Conservation (phyloP, 352 stramenopile genomes). For the Pelagophyceae sp. region DNA sequence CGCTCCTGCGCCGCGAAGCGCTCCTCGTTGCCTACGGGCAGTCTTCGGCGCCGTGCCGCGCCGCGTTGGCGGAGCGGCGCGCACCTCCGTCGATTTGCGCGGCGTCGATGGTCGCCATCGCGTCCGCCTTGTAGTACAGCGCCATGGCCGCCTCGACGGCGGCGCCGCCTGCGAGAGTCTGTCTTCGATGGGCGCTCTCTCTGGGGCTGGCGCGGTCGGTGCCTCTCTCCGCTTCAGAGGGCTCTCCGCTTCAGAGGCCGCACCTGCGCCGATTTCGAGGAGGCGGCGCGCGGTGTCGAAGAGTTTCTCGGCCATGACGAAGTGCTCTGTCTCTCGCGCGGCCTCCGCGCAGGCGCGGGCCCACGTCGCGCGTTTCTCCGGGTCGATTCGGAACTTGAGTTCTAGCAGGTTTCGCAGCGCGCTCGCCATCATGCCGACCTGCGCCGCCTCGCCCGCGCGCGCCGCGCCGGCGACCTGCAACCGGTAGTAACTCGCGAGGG, state of each 20-base stretch:
- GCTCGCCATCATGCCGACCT: not conserved
- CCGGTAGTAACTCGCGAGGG: too few species aligned
- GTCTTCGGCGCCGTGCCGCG: too few species aligned
- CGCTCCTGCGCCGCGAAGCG: not conserved
- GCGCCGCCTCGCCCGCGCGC: not conserved
- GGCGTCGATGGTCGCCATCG: not conserved
- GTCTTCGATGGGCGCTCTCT: too few species aligned
- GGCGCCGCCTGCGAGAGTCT: not conserved
- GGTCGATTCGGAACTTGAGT: not conserved
- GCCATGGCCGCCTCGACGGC: not conserved
- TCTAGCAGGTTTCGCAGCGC: not conserved
- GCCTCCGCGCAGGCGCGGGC: not conserved
- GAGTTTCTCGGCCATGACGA: not conserved
- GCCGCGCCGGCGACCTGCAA: too few species aligned
- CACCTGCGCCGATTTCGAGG: not conserved
- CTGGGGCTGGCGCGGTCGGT: too few species aligned
- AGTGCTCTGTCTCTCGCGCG: not conserved
- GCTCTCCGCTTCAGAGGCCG: too few species aligned
- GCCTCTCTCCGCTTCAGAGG: too few species aligned
- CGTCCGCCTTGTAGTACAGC: not conserved
- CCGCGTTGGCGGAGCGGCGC: too few species aligned
- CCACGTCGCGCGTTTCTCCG: not conserved
- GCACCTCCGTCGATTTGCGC: not conserved
- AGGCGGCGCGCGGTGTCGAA: not conserved
- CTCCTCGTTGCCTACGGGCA: too few species aligned